Conservation (phyloP, 441 rosid genomes). For the Arabidopsis lyrata region DNA sequence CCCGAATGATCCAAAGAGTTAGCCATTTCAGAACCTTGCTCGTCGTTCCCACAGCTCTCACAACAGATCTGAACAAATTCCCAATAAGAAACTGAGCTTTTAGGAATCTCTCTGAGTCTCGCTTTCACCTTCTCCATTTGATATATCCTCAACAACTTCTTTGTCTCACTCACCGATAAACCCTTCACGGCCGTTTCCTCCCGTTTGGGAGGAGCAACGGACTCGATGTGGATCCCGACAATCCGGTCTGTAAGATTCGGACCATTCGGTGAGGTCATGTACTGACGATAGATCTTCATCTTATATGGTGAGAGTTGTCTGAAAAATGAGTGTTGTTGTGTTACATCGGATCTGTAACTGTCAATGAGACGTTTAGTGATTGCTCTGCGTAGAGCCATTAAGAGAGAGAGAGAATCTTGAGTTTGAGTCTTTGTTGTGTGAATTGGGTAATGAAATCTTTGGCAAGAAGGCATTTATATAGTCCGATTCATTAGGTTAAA, state of each 20-base stretch:
- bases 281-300: conserved; percentile 48
- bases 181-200: conserved; percentile 30
- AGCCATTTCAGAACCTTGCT: conserved; percentile 53
- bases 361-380: conserved; percentile 51
- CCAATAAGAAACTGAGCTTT: conserved; percentile 50
- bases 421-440: conserved; percentile 18
- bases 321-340: conserved; percentile 41
- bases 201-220: conserved; percentile 42
- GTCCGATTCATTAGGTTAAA: conserved; percentile 13
- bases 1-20: conserved; percentile 60
- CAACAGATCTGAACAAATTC: conserved; percentile 54
- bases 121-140: conserved; percentile 54
- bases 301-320: conserved; percentile 11
- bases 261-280: conserved; percentile 41
- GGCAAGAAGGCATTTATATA: conserved; percentile 12
- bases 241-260: conserved; percentile 50
- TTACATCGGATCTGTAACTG: conserved; percentile 37
- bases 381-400: conserved; percentile 63
- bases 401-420: conserved; percentile 27
- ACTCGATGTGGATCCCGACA: conserved; percentile 34
- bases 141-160: conserved; percentile 57
- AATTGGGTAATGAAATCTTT: conserved; percentile 12
- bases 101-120: conserved; percentile 53
- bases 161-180: conserved; percentile 52
- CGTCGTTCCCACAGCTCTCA: conserved; percentile 51